Base-by-base conservation (phyloP, 495 filamentous ascomycete genomes). In the Chaetomium fimeti region DNA sequence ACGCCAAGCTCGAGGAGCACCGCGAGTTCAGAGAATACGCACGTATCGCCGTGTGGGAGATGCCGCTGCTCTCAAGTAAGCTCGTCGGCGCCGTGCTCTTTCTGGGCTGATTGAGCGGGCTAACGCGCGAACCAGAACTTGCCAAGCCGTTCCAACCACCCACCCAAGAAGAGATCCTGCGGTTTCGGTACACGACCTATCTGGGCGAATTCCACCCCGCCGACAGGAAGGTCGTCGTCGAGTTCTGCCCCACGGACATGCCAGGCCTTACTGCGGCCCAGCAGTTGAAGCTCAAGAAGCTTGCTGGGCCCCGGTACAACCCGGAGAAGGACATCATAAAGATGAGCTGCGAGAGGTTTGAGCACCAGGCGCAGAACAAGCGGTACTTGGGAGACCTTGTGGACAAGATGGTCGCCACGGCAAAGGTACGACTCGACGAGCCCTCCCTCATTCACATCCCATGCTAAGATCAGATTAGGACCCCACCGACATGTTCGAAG, bases 161-260 rank as follows among this genome's bases (percentile, higher is more conserved):
- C 15, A 74, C 85, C 53, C 74, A 77, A 53, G 80, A 87, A 54
- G 81, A 89, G 66, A 79, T 84, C 8, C 84, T 98, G 57, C 88
- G 94, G 66, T 98, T 97, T 83, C 88, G 94, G 70, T 97, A 97
- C 78, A 98, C 95, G n/a, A 90, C 87, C 53, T 97, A 97, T 76
- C 86, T 98, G 84, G 95, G 95, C 66, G 94, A 98, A 76, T 75
- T 87, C 58, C 95, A 98, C 76, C 93, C 95, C 0, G 91, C 92
- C 15, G 89, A 92, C 73, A 84, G 86, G 59, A 98, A 98, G 79
- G 91, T 98, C 29, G 93, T 97, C 7, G 84, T 97, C 29, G 91
- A 97, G 74, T 94, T 98, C 70, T 83, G 79, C 65, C 86, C 90
- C 16, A 66, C 70, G 47, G 92, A 96, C 75, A 69, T 85, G 66